Percentiles rank a stretch among this genome's conserved stretches.
Evolutionary conservation across 208 protist species (phyloP).

Genomic region (Acanthamoeba rhysodes): DNA sequence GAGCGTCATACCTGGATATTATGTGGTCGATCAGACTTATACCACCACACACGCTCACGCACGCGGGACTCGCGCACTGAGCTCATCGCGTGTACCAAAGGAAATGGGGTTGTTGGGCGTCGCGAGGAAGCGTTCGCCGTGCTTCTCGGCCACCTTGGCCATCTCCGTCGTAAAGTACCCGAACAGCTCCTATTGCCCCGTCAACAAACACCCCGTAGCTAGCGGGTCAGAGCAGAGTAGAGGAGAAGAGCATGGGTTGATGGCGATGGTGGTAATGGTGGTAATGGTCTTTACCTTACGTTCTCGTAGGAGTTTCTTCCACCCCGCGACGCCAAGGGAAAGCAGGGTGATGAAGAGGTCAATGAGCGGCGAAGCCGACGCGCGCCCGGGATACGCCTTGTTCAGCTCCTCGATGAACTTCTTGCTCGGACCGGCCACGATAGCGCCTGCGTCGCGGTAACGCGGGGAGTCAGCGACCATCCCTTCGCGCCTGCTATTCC

Average conservation of each 20-base stretch:
- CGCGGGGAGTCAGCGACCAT: not conserved
- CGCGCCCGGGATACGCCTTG: constrained; percentile 95
- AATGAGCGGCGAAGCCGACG: constrained; percentile 93
- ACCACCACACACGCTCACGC: too few species aligned
- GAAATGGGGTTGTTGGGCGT: constrained; percentile 88
- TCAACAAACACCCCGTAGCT: not conserved
- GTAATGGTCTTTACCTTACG: constrained; percentile 89
- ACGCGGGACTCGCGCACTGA: too few species aligned
- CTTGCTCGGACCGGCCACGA: constrained; percentile 84
- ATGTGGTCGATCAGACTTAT: not conserved
- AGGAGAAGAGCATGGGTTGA: not conserved
- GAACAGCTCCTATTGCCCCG: constrained; percentile 67
- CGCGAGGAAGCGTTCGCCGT: constrained; percentile 83
- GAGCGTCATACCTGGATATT: constrained; percentile 35
- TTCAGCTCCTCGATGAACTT: constrained; percentile 85
- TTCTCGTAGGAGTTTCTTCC: constrained; percentile 90
- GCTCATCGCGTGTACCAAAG: not conserved
- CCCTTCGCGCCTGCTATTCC: not conserved
- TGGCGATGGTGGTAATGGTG: not conserved
- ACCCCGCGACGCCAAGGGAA: constrained; percentile 94
- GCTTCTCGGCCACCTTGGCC: constrained; percentile 78
- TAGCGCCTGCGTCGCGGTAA: constrained; percentile 55
- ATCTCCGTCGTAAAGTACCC: constrained; percentile 79
- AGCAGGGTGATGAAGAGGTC: constrained; percentile 98
- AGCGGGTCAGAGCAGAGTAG: not conserved